These are phyloP conservation scores for Umbelopsis sp. DNA, from an alignment of 192 early-diverging fungal genomes.

Conservation along the genomic window DNA sequence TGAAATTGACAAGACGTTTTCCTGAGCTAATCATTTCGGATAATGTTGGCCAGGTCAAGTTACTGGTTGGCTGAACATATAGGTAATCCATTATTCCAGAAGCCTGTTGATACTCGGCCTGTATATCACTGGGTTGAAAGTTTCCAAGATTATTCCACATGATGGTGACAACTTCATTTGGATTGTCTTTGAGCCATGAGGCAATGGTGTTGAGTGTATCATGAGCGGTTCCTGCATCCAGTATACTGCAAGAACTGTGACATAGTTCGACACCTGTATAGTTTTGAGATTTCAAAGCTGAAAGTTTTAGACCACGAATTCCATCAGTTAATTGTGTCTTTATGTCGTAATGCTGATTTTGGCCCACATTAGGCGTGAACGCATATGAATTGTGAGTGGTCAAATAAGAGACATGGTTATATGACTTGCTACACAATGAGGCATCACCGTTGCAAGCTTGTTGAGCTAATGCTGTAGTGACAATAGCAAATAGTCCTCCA, in stretches of 20 bases:
- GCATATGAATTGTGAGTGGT: constrained; percentile 79
- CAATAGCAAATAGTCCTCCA: not conserved
- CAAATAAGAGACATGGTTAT: constrained; percentile 61
- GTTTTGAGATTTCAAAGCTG: constrained; percentile 33
- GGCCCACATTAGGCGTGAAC: constrained; percentile 44
- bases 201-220: constrained; percentile 54
- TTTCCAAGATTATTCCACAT: constrained; percentile 67
- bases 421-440: constrained; percentile 60
- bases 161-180: constrained; percentile 76
- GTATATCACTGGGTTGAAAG: constrained; percentile 46
- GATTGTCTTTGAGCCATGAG: constrained; percentile 60
- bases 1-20: constrained; percentile 68
- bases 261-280: constrained; percentile 54
- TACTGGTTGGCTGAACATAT: constrained; percentile 35
- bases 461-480: not conserved
- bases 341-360: constrained; percentile 68
- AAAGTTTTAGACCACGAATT: constrained; percentile 72
- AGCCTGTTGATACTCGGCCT: constrained; percentile 40
- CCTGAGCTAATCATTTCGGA: constrained; percentile 58
- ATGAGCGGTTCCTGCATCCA: constrained; percentile 59
- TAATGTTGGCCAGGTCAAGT: constrained; percentile 66
- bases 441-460: constrained; percentile 63
- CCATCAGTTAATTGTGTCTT: constrained; percentile 69
- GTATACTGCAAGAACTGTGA: constrained; percentile 57
- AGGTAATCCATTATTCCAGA: constrained; percentile 8